phyloP scores from a whole-genome alignment of 331 rosid genomes.

The Ulmus americana region DNA sequence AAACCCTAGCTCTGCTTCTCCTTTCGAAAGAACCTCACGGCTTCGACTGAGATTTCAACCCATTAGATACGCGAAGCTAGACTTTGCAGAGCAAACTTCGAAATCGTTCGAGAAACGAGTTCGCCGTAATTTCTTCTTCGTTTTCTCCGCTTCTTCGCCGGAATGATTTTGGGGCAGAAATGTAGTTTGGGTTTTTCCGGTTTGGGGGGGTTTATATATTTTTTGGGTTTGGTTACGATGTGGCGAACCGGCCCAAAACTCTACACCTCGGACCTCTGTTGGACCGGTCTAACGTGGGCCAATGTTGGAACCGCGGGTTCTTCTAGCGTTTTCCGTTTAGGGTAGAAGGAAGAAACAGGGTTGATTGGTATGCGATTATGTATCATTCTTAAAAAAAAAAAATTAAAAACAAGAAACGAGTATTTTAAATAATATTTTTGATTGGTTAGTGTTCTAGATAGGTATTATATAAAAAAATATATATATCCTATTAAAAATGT shows the following conservation, averaged over 20 bases:
- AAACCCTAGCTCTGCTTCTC: conserved; percentile 34
- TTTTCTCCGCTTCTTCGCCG: neutral
- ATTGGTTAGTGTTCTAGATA: too few species aligned
- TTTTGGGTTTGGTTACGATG: neutral
- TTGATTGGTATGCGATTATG: too few species aligned
- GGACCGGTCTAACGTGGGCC: too few species aligned
- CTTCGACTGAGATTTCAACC: neutral
- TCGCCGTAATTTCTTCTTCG: neutral
- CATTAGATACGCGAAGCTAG: neutral
- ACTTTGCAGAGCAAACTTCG: neutral
- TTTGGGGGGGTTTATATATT: conserved; percentile 1
- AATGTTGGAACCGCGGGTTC: too few species aligned
- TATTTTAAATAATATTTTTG: too few species aligned
- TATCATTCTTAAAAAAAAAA: too few species aligned
- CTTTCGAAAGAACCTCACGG: neutral
- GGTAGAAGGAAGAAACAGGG: too few species aligned
- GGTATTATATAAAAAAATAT: too few species aligned
- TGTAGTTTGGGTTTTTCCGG: neutral
- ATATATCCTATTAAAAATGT: too few species aligned
- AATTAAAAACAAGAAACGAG: too few species aligned
- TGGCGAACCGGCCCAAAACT: neutral
- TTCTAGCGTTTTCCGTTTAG: too few species aligned
- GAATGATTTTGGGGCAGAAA: neutral
- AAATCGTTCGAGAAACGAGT: neutral
- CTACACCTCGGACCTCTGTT: too few species aligned